Conservation (phyloP, 257 asterid genomes). For the Echites panduratus region DNA sequence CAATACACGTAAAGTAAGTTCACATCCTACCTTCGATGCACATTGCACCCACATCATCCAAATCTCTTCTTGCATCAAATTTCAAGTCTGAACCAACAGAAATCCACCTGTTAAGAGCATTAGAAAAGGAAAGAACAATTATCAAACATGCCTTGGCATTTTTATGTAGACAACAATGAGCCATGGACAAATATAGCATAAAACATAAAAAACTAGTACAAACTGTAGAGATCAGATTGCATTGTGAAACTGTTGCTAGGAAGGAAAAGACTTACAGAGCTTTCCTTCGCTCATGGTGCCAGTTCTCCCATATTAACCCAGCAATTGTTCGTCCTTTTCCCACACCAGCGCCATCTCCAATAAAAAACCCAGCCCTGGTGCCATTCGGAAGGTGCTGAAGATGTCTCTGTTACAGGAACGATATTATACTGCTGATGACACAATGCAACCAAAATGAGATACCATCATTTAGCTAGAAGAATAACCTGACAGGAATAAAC, state of each 20-base stretch:
- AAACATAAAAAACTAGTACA: not conserved
- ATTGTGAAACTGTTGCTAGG: not conserved
- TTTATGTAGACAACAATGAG: constrained; percentile 4
- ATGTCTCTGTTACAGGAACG: constrained; percentile 64
- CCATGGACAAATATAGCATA: not conserved
- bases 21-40: constrained; percentile 62
- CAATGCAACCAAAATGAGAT: constrained; percentile 16
- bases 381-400: constrained; percentile 84
- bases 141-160: constrained; percentile 4
- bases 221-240: not conserved
- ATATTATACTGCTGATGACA: constrained; percentile 18
- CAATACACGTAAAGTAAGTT: constrained; percentile 1
- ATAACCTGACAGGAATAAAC: constrained; percentile 96
- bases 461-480: constrained; percentile 17
- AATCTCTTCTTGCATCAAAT: constrained; percentile 91
- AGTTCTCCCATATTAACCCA: constrained; percentile 96
- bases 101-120: constrained; percentile 74
- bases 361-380: constrained; percentile 92
- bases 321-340: constrained; percentile 99
- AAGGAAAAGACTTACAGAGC: constrained; percentile 55
- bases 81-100: constrained; percentile 98
- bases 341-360: constrained; percentile 99
- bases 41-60: constrained; percentile 87
- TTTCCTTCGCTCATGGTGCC: constrained; percentile 85
- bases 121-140: constrained; percentile 15